Evolutionary conservation across 495 filamentous ascomycete genomes (phyloP), one percentile per base, ranked within the genome.

Genomic region (Lindgomyces ingoldianus): DNA sequence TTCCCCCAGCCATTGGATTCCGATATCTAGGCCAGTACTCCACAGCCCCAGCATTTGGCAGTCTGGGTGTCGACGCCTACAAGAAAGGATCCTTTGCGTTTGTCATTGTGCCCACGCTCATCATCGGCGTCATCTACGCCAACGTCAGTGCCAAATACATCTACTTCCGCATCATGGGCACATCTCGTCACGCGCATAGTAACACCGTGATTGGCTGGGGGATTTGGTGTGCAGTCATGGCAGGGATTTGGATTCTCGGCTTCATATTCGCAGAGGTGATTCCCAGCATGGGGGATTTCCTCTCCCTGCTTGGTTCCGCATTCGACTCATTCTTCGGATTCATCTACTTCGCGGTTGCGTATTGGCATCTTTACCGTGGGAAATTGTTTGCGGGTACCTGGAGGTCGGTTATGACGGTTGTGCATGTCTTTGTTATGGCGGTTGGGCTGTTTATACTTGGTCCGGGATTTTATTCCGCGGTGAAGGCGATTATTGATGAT

Each of bases 401-500:
- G 0, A 69, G 73, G 62, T 73, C 73, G 29, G 48, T 74, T 0
- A 77, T 80, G 76, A 79, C 78, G 6, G 48, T 78, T 21, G 48
- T 81, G 16, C 77, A 81, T 65, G 50, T 76, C 3, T 68, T 78
- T 58, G 73, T 81, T 18, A 69, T 82, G 67, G 18, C 71, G 0
- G 65, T 66, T 27, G 81, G 81, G 0, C 69, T 78, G 58, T 83
- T 83, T 51, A 64, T 83, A n/a, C 73, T 81, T 1, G 80, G 80
- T 6, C 80, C 81, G 3, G 81, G 81, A 1, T 60, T 81, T 30
- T 83, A 83, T 73, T 80, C 79, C 0, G 80, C 80, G 8, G 76
- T 82, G 42, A 74, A 84, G 72, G 79, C 80, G 41, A 84, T 84
- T 36, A 79, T 81, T 62, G 68, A 67, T 4, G 78, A 80, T 70